These are phyloP conservation scores for Phytophthora ohioensis DNA, from an alignment of 352 stramenopile species.

Conservation along the genomic window DNA sequence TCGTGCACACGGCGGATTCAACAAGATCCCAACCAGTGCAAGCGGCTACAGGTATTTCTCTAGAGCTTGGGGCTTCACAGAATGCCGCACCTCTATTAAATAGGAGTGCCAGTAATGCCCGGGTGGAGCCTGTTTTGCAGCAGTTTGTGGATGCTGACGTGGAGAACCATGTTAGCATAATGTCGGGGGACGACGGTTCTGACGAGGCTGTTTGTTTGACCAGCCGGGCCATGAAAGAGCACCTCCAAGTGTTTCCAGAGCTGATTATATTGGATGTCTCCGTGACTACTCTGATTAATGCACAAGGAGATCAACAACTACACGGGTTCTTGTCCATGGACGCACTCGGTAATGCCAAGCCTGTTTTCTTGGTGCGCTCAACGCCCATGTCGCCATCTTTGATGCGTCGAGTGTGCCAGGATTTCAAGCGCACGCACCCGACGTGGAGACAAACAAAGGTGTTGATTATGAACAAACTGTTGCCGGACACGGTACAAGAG, in stretches of 20 bases:
- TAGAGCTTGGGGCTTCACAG: neutral
- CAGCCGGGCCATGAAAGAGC: constrained; percentile 79
- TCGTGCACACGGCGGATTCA: neutral
- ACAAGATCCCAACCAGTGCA: constrained; percentile 1
- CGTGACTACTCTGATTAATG: constrained; percentile 5
- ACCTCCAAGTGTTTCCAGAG: constrained; percentile 71
- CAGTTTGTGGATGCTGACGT: constrained; percentile 75
- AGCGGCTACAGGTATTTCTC: neutral
- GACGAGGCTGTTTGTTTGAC: constrained; percentile 79
- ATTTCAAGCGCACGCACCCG: constrained; percentile 81
- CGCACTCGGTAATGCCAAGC: constrained; percentile 69
- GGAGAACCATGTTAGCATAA: constrained; percentile 80
- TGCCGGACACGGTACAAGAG: constrained; percentile 65
- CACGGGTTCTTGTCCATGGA: constrained; percentile 80
- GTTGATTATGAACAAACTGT: constrained; percentile 69
- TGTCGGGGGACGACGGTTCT: constrained; percentile 74
- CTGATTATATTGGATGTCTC: constrained; percentile 62
- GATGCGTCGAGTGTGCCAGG: constrained; percentile 68
- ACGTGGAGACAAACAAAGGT: constrained; percentile 69
- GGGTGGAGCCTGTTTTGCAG: constrained; percentile 67
- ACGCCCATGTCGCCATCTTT: constrained; percentile 57
- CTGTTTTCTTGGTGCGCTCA: constrained; percentile 67
- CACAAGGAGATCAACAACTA: constrained; percentile 29
- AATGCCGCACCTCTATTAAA: neutral
- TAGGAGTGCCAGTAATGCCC: constrained; percentile 8